Conservation (phyloP, 2,329 filamentous ascomycete genomes). For the Ophiostoma australiae region DNA sequence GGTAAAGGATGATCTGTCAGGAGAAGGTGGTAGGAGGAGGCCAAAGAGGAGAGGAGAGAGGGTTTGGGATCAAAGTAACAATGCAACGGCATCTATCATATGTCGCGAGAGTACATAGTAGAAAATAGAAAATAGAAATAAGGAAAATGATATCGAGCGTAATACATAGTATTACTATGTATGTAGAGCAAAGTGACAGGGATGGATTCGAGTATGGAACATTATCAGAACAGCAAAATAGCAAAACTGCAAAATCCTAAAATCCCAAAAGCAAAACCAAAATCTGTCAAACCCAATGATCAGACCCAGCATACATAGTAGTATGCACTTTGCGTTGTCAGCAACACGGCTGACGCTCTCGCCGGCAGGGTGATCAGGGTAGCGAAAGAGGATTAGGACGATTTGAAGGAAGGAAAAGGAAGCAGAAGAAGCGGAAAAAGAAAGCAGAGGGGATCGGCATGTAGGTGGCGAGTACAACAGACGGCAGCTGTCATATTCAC, state of each 20-base stretch:
- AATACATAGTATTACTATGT: no score
- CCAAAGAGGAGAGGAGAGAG: neutral
- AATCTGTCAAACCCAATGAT: no score
- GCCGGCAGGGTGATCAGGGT: neutral
- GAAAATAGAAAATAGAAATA: neutral
- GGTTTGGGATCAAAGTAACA: neutral
- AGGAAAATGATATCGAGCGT: no score
- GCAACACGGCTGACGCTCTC: slow-evolving; percentile 7
- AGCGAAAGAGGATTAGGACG: neutral
- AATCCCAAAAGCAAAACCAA: no score
- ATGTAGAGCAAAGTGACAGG: neutral
- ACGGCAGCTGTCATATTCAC: neutral
- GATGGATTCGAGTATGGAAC: neutral
- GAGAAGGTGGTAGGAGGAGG: neutral
- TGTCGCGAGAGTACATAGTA: neutral
- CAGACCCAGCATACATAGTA: no score
- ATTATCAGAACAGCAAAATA: neutral
- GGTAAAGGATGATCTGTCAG: neutral
- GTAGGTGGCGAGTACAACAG: neutral
- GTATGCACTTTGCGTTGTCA: neutral
- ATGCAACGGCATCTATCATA: neutral
- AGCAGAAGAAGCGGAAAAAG: neutral
- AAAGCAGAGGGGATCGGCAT: neutral
- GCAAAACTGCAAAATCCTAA: no score
- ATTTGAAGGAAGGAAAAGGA: neutral